Conservation (phyloP, 805 yeast species). For the Metschnikowia henanensis region DNA sequence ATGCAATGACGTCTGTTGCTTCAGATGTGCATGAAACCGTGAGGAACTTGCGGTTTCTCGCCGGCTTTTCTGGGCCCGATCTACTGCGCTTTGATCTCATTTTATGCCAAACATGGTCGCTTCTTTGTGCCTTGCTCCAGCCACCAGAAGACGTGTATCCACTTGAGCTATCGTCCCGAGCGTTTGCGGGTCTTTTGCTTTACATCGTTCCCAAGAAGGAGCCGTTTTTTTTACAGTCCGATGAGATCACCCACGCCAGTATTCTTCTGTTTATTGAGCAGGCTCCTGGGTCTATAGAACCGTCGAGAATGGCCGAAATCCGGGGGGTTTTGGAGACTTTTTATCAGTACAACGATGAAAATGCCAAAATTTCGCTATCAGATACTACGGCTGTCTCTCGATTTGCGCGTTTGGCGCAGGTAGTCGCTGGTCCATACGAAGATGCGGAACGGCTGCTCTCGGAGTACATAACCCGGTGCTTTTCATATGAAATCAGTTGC, state of each 20-base stretch:
- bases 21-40: slow-evolving; percentile 1
- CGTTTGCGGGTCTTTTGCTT: not conserved
- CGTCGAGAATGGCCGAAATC: not conserved
- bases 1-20: not conserved
- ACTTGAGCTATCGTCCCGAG: not conserved
- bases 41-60: slow-evolving; percentile 10
- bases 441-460: not conserved
- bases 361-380: not conserved
- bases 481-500: slow-evolving; percentile 4
- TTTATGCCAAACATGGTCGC: slow-evolving; percentile 2
- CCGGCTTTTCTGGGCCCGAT: not conserved
- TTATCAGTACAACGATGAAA: not conserved
- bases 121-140: not conserved
- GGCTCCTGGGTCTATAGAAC: not conserved
- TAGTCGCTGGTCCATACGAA: not conserved
- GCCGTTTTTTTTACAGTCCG: not conserved
- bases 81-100: slow-evolving; percentile 1
- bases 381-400: not conserved
- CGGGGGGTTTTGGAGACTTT: not conserved
- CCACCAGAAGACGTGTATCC: not conserved
- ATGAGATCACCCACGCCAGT: slow-evolving; percentile 1
- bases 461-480: slow-evolving; percentile 2
- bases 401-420: not conserved
- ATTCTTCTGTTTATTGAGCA: slow-evolving; percentile 6
- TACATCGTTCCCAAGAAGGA: not conserved